Evolutionary conservation across 441 rosid species (phyloP).

Genomic region (Gossypium davidsonii): DNA sequence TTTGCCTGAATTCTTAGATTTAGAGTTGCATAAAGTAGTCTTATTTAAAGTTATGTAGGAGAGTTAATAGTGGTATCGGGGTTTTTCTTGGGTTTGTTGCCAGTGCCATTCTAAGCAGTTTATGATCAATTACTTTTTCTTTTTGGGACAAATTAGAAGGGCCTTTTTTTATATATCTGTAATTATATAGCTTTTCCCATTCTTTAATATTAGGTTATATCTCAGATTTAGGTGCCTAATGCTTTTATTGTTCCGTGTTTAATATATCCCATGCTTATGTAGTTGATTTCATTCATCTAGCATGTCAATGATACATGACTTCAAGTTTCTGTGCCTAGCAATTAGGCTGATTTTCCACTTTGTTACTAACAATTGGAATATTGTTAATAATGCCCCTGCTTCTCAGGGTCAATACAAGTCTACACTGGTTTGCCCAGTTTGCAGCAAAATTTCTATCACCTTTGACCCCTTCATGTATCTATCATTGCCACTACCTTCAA

Average conservation of each 20-base stretch:
- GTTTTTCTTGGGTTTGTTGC: background rate
- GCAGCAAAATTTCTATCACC: constrained; percentile 62
- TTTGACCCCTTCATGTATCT: constrained; percentile 73
- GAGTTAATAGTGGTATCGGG: background rate
- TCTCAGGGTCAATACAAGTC: constrained; percentile 73
- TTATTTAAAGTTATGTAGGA: background rate
- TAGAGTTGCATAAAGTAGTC: background rate
- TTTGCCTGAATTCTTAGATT: background rate
- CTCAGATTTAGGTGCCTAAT: background rate
- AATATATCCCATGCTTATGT: background rate
- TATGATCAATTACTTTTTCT: background rate
- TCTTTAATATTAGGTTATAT: background rate
- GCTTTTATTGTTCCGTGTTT: background rate
- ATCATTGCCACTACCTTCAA: constrained; percentile 61
- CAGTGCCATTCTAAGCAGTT: background rate
- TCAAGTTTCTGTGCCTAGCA: background rate
- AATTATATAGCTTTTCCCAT: background rate
- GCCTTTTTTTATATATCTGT: background rate
- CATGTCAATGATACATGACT: background rate
- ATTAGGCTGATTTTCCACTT: background rate
- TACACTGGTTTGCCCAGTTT: constrained; percentile 55
- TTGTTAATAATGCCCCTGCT: background rate
- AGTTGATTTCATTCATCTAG: constrained; percentile 5
- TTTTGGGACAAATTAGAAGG: background rate
- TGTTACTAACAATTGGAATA: background rate